Evolutionary conservation across 108 stramenopile species (phyloP).

Genomic region (Tribonema minus): DNA sequence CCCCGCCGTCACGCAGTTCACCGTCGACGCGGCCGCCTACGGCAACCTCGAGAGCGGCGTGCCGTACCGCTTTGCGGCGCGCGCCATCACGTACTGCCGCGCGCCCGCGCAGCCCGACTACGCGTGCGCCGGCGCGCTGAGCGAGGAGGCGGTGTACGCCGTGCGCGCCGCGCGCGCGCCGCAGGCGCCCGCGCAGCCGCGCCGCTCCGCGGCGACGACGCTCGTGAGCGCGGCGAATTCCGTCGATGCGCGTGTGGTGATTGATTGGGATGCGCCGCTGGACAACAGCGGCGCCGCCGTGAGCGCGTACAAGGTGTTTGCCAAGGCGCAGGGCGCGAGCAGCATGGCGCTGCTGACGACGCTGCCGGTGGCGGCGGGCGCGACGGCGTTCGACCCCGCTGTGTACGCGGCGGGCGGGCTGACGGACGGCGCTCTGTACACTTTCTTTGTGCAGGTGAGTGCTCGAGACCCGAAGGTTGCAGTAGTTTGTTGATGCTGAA

Average conservation of each 20-base stretch:
- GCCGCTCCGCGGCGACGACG: conserved; percentile 51
- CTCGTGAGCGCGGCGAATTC: conserved; percentile 36
- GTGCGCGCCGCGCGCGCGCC: conserved; percentile 60
- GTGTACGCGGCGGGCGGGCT: conserved; percentile 6
- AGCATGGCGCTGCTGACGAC: not conserved
- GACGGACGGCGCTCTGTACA: conserved; percentile 65
- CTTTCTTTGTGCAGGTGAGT: conserved; percentile 61
- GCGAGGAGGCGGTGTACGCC: conserved; percentile 62
- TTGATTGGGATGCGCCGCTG: conserved; percentile 65
- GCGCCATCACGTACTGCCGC: conserved; percentile 73
- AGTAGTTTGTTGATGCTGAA: not conserved
- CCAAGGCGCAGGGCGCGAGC: conserved; percentile 49
- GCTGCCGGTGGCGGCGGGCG: not conserved
- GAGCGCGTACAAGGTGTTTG: conserved; percentile 66
- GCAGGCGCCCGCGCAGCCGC: conserved; percentile 63
- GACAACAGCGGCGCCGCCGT: conserved; percentile 77
- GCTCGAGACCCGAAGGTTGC: not conserved
- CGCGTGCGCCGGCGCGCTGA: conserved; percentile 65
- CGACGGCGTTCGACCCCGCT: not conserved
- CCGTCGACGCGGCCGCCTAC: conserved; percentile 56
- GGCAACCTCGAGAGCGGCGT: conserved; percentile 66
- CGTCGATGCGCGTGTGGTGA: conserved; percentile 50
- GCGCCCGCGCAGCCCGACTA: conserved; percentile 53
- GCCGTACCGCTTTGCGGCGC: conserved; percentile 69
- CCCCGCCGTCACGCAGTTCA: conserved; percentile 56